Evolutionary conservation across 2,329 filamentous ascomycete species (phyloP), one percentile per base, ranked within the genome.

Genomic region (Rhynchosporium agropyri): DNA sequence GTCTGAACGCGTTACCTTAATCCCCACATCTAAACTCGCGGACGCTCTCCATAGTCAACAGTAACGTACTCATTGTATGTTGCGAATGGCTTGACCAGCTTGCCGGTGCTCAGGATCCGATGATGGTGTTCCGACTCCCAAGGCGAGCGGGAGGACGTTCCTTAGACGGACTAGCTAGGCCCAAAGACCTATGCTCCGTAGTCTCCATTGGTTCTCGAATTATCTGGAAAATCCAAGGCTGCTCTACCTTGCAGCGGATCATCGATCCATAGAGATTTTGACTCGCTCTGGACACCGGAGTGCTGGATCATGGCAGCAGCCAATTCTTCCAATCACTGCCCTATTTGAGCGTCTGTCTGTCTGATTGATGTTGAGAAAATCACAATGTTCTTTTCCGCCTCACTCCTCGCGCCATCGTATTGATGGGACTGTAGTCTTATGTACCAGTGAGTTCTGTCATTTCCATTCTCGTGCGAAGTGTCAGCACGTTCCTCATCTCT

Each of bases 21-120:
- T 60, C 31, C 62, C 56, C 62, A 61, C 56, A 56, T 36, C 66
- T 64, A 66, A 65, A 62, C 42, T 26, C 43, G 31, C 50, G n/a
- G 51, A 55, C 36, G 50, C 53, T 61, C 38, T 43, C 20, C 42
- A 36, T 20, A 20, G 20, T 20, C 20, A 36, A 6, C 33, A 5
- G 6, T 36, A 10, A 36, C 33, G 9, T 36, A 36, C 5, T 42
- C 29, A 36, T 56, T 45, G 64, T 61, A 48, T 15, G 9, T 59
- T 65, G n/a, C 31, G 50, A 57, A 46, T 63, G 49, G 46, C 49
- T 45, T 51, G 46, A 40, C 29, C 5, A 45, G 49, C 43, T 36
- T 20, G 46, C n/a, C n/a, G n/a, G n/a, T 31, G 43, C 28, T 13
- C 42, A 26, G 33, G 42, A 58, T 55, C 45, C 20, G 20, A 20